Evolutionary conservation across 257 asterid species (phyloP).

Genomic region (Solanum sejunctum): DNA sequence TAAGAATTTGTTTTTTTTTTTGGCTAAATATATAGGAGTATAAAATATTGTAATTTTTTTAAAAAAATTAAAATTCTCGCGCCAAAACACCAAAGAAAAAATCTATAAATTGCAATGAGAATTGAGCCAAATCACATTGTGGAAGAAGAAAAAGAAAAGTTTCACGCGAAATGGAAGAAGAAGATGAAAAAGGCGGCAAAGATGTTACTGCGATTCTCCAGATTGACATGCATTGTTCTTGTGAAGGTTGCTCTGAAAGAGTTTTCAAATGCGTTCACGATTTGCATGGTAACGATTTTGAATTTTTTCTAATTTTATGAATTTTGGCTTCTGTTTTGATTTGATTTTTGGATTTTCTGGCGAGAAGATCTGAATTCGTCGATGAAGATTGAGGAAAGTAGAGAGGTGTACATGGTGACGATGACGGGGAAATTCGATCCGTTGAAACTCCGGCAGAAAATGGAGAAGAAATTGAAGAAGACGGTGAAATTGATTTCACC

Average conservation of each 20-base stretch:
- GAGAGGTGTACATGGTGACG: constrained; percentile 34
- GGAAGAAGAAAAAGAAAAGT: not conserved
- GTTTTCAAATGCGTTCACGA: not conserved
- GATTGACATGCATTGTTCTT: not conserved
- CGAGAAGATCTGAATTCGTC: not conserved
- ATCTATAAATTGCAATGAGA: not conserved
- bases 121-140: not conserved
- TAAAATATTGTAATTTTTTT: too few species aligned
- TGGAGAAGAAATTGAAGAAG: constrained; percentile 45
- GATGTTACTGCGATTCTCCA: not conserved
- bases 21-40: too few species aligned
- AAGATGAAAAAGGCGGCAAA: not conserved
- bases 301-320: not conserved
- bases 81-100: not conserved
- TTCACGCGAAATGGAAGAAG: not conserved
- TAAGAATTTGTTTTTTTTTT: too few species aligned
- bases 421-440: constrained; percentile 57
- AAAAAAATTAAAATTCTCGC: too few species aligned
- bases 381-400: not conserved
- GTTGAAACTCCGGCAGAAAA: constrained; percentile 35
- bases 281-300: not conserved
- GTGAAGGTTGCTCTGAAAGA: not conserved
- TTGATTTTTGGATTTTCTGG: not conserved
- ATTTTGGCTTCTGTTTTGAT: not conserved
- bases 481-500: constrained; percentile 51